These are phyloP conservation scores for Tremella fuciformis DNA, from an alignment of 768 basidiomycete genomes.

Conservation along the genomic window DNA sequence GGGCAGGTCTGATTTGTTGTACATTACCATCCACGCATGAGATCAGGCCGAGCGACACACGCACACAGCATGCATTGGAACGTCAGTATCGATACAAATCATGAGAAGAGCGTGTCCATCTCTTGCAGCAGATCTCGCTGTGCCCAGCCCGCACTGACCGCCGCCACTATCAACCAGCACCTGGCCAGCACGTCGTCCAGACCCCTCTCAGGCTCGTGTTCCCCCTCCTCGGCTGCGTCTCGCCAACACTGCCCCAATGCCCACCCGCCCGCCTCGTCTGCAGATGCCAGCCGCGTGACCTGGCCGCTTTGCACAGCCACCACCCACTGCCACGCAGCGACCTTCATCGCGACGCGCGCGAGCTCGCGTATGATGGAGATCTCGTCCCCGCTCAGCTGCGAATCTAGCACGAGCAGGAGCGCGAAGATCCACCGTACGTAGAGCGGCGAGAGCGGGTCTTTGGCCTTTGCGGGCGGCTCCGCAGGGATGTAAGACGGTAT, in stretches of 20 bases:
- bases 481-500: not conserved
- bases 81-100: not conserved
- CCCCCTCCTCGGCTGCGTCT: not conserved
- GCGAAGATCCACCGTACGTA: slow-evolving; percentile 47
- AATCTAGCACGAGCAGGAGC: slow-evolving; percentile 34
- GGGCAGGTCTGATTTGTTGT: no score
- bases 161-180: slow-evolving; percentile 48
- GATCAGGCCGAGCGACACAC: no score
- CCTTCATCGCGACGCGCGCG: slow-evolving; percentile 32
- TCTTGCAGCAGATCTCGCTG: slow-evolving; percentile 44
- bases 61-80: no score
- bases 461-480: not conserved
- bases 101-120: slow-evolving; percentile 33
- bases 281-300: slow-evolving; percentile 10
- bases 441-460: slow-evolving; percentile 25
- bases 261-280: slow-evolving; percentile 10
- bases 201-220: slow-evolving; percentile 18
- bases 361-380: slow-evolving; percentile 39
- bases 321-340: slow-evolving; percentile 42
- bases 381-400: slow-evolving; percentile 31
- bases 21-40: no score
- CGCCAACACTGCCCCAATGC: slow-evolving; percentile 10
- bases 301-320: slow-evolving; percentile 25
- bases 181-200: slow-evolving; percentile 36
- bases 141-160: slow-evolving; percentile 43